phyloP scores from a whole-genome alignment of 2,329 filamentous ascomycete species.

The Sporothrix inflata region DNA sequence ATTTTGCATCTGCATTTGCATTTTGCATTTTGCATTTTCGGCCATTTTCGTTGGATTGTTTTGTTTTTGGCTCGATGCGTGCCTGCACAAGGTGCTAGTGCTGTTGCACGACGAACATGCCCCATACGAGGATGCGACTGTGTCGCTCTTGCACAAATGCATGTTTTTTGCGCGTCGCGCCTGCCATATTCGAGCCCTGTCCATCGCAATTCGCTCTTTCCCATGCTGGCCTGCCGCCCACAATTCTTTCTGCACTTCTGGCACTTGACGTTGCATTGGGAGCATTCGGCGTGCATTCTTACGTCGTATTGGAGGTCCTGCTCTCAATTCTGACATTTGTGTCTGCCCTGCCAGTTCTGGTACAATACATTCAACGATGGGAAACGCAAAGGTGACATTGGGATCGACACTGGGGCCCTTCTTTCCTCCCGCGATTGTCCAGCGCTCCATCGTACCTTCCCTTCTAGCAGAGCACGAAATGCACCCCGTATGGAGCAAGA shows the following conservation, averaged over 20 bases:
- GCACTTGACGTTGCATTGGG: slow-evolving; percentile 13
- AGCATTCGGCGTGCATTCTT: neutral
- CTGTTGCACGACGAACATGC: neutral
- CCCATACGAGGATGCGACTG: neutral
- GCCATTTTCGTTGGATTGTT: slow-evolving; percentile 3
- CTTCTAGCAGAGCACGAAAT: neutral
- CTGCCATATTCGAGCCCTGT: neutral
- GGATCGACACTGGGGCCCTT: slow-evolving; percentile 20
- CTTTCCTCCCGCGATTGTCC: slow-evolving; percentile 7
- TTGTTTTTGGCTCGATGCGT: neutral
- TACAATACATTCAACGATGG: neutral
- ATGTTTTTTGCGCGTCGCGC: neutral
- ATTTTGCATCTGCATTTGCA: slow-evolving; percentile 5
- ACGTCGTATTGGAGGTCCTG: slow-evolving; percentile 2
- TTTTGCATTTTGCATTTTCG: neutral
- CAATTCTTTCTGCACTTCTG: neutral
- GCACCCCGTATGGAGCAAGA: slow-evolving; percentile 11
- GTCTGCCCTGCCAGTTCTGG: neutral
- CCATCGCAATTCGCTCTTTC: slow-evolving; percentile 21
- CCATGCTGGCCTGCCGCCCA: neutral
- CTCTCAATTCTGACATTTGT: neutral
- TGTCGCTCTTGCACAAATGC: slow-evolving; percentile 11
- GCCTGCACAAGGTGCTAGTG: neutral
- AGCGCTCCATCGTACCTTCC: slow-evolving; percentile 20
- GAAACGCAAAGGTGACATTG: slow-evolving; percentile 20